Conservation (phyloP, 2,329 filamentous ascomycete genomes). For the Alternaria infectoria region DNA sequence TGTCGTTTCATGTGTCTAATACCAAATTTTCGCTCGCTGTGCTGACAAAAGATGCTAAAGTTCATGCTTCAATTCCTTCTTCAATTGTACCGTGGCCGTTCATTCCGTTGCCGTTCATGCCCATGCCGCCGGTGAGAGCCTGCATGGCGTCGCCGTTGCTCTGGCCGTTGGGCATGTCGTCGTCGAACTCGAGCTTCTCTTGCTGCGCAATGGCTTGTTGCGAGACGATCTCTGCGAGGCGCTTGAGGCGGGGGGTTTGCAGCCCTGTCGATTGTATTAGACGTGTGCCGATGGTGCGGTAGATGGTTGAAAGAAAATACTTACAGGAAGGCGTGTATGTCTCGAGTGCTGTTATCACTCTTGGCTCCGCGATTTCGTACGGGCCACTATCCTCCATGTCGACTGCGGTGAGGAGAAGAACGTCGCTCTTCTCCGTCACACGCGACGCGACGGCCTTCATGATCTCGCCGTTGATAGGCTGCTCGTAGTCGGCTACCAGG, state of each 20-base stretch:
- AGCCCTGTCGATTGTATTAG: slow-evolving; percentile 68
- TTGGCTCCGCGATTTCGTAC: slow-evolving; percentile 96
- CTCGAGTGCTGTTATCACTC: slow-evolving; percentile 93
- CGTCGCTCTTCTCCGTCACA: slow-evolving; percentile 98
- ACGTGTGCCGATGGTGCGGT: background rate
- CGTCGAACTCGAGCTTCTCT: slow-evolving; percentile 73
- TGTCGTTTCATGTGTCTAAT: slow-evolving; percentile 16
- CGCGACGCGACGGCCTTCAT: slow-evolving; percentile 99
- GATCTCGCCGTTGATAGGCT: slow-evolving; percentile 98
- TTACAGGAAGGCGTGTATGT: slow-evolving; percentile 98
- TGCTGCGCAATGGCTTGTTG: slow-evolving; percentile 96
- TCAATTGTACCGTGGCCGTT: slow-evolving; percentile 26
- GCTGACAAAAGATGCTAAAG: slow-evolving; percentile 14
- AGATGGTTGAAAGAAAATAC: slow-evolving; percentile 43
- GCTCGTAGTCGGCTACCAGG: slow-evolving; percentile 97
- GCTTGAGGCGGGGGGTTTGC: slow-evolving; percentile 93
- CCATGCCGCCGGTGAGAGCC: slow-evolving; percentile 13
- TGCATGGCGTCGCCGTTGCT: slow-evolving; percentile 32
- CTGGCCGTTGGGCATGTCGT: slow-evolving; percentile 16
- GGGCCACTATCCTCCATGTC: slow-evolving; percentile 99
- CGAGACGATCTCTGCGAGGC: slow-evolving; percentile 96
- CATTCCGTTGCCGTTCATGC: slow-evolving; percentile 19
- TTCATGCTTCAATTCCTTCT: slow-evolving; percentile 25
- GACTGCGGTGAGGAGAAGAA: slow-evolving; percentile 88
- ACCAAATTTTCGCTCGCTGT: slow-evolving; percentile 4